Evolutionary conservation across 1,284 basidiomycete species (phyloP).

Genomic region (Porphyrellus sp.): DNA sequence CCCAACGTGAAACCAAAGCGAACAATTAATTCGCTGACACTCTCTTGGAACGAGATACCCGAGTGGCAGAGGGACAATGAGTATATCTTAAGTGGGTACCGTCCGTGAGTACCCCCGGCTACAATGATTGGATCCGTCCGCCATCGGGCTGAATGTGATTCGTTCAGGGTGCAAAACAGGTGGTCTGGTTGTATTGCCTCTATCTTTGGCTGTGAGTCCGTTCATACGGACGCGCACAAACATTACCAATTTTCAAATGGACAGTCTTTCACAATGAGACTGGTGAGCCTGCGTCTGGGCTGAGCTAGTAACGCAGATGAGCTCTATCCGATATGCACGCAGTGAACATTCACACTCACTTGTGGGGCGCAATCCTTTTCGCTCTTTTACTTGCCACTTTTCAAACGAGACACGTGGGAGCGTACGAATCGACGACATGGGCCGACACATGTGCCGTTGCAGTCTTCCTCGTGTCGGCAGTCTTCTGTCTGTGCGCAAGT

Average conservation of each 20-base stretch:
- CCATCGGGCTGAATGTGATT: constrained; percentile 7
- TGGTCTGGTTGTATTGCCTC: constrained; percentile 67
- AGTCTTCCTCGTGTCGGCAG: constrained; percentile 70
- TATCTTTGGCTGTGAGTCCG: constrained; percentile 66
- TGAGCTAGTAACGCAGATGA: constrained; percentile 10
- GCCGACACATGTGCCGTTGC: constrained; percentile 63
- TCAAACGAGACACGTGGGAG: constrained; percentile 46
- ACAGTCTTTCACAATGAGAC: constrained; percentile 85
- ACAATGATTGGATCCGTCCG: constrained; percentile 9
- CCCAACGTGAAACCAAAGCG: constrained; percentile 2
- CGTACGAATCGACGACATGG: constrained; percentile 54
- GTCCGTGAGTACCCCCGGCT: constrained; percentile 45
- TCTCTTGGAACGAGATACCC: constrained; percentile 63
- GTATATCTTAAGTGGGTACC: constrained; percentile 70
- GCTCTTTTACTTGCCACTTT: constrained; percentile 56
- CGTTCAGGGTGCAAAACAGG: constrained; percentile 54
- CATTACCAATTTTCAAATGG: constrained; percentile 10
- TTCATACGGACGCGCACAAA: constrained; percentile 11
- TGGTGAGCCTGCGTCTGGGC: constrained; percentile 39
- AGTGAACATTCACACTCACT: constrained; percentile 92
- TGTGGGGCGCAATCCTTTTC: constrained; percentile 74
- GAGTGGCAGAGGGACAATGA: constrained; percentile 76
- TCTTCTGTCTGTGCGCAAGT: constrained; percentile 73
- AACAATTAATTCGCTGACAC: constrained; percentile 33
- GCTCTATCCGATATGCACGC: constrained; percentile 8